Base-by-base conservation (phyloP, 768 basidiomycete species). In the Russula sp. region DNA sequence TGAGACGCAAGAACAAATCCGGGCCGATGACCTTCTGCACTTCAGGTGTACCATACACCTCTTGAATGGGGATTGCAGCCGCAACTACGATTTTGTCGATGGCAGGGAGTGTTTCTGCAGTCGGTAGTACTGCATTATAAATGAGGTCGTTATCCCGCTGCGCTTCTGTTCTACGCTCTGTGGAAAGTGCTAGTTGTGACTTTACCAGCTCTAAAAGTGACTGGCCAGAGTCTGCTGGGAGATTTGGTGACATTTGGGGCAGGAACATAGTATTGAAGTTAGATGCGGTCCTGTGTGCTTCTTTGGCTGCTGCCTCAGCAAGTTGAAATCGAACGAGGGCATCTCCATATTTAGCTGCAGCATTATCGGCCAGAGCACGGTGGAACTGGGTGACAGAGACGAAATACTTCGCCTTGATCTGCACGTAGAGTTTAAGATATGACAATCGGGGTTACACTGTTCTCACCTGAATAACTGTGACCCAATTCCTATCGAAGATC, bases 131-230 rank as follows among this genome's bases (percentile, higher is more conserved):
- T 4, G 92, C 92, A 72, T 98, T 94, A 78, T 99, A 99, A 68
- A 99, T 96, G 57, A 99, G 84, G 72, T 98, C 96, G 74, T 98
- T 98, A 77, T 97, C 94, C 59, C 90, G 86, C 59, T 83, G 81
- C 0, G 90, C 90, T 67, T 93, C 89, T 58, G 75, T 77, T 72
- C 85, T 86, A 64, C 83, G 84, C 68, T 96, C 94, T 0, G 83
- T 78, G 70, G 89, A 88, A 51, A 94, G 78, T 5, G 88, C 83
- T 5, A 87, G 78, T 67, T 95, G 94, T 0, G 87, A 81, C 73
- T 96, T 97, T 9, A 88, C 86, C 57, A 94, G 87, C 58, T 95
- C 94, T 32, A 81, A 76, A 58, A 98, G 82, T 49, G 90, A 84
- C 5, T 87, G 76, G 0, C 87, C 90, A 0, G 94, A 87, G 71